These are phyloP conservation scores for Fusarium sterilihyphosum DNA, from an alignment of 2,329 filamentous ascomycete species.

Conservation along the genomic window DNA sequence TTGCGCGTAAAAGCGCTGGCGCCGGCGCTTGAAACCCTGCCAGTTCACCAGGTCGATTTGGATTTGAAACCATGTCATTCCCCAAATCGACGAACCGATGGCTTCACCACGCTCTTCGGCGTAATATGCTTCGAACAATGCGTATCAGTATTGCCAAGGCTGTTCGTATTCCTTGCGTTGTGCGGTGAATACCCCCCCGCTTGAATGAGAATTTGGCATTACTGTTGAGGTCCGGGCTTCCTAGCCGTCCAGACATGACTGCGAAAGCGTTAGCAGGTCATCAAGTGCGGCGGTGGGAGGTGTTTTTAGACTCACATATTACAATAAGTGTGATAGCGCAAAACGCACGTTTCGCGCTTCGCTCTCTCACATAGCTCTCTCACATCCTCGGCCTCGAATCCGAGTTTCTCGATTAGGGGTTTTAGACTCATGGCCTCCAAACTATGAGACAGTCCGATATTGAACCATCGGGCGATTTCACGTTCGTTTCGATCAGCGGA, in stretches of 20 bases:
- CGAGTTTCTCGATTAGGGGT: slow-evolving; percentile 67
- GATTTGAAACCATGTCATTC: not conserved
- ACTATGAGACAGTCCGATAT: slow-evolving; percentile 77
- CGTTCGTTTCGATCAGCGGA: slow-evolving; percentile 70
- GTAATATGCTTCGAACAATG: not conserved
- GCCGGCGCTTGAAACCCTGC: slow-evolving; percentile 5
- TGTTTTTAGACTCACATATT: slow-evolving; percentile 70
- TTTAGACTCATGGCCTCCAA: slow-evolving; percentile 78
- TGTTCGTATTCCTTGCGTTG: not conserved
- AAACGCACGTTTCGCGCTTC: slow-evolving; percentile 74
- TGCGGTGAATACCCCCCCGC: not conserved
- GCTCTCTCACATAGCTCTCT: slow-evolving; percentile 69
- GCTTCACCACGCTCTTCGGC: not conserved
- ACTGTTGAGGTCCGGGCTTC: slow-evolving; percentile 39
- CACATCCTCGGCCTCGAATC: slow-evolving; percentile 68
- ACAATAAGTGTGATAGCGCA: slow-evolving; percentile 77
- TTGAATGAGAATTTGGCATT: slow-evolving; percentile 7
- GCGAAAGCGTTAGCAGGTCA: not conserved
- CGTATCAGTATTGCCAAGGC: not conserved
- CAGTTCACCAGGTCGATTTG: slow-evolving; percentile 3
- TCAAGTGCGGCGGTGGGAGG: not conserved
- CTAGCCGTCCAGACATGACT: slow-evolving; percentile 44
- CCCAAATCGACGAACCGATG: not conserved
- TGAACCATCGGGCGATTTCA: slow-evolving; percentile 84
- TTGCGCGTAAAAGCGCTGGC: slow-evolving; percentile 6